Percentiles rank a stretch among this genome's conserved stretches.
These are phyloP conservation scores for Naganishia liquefaciens DNA, from an alignment of 1,284 basidiomycete genomes.

Conservation along the genomic window DNA sequence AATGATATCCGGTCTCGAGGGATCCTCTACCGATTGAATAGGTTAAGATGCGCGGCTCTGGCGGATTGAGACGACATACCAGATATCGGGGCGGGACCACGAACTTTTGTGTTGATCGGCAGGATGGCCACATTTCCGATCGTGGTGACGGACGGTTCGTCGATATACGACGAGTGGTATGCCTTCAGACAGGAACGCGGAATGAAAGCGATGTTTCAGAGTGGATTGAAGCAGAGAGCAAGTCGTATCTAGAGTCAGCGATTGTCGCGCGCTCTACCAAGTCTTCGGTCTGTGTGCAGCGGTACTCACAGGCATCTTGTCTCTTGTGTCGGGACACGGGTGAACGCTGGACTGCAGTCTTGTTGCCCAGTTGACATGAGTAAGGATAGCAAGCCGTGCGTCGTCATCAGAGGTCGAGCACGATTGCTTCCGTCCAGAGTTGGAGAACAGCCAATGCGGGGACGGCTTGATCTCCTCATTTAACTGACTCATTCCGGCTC, in stretches of 20 bases:
- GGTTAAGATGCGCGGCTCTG: constrained; percentile 3
- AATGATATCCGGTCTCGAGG: constrained; percentile 80
- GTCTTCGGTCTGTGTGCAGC: background rate
- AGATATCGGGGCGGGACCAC: constrained; percentile 79
- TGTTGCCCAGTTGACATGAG: too few relatives aligned
- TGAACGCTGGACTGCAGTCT: too few relatives aligned
- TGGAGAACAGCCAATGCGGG: background rate
- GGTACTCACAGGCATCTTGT: constrained; percentile 9
- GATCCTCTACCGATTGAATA: constrained; percentile 65
- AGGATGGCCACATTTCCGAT: constrained; percentile 89
- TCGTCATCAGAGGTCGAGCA: constrained; percentile 1
- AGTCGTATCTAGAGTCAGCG: background rate
- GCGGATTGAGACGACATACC: constrained; percentile 59
- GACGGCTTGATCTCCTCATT: too few relatives aligned
- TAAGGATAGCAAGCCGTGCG: constrained; percentile 3
- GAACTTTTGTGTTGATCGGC: constrained; percentile 85
- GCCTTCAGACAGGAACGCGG: constrained; percentile 61
- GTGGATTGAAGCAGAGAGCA: background rate
- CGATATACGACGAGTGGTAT: constrained; percentile 95
- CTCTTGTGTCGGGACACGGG: too few relatives aligned
- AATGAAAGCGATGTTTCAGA: background rate
- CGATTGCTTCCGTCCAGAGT: constrained; percentile 5
- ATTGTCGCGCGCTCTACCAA: background rate
- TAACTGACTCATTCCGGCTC: too few relatives aligned
- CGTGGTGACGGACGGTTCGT: constrained; percentile 73